These are phyloP conservation scores for Exophiala mesophila DNA, from an alignment of 2,329 filamentous ascomycete species.

Conservation along the genomic window DNA sequence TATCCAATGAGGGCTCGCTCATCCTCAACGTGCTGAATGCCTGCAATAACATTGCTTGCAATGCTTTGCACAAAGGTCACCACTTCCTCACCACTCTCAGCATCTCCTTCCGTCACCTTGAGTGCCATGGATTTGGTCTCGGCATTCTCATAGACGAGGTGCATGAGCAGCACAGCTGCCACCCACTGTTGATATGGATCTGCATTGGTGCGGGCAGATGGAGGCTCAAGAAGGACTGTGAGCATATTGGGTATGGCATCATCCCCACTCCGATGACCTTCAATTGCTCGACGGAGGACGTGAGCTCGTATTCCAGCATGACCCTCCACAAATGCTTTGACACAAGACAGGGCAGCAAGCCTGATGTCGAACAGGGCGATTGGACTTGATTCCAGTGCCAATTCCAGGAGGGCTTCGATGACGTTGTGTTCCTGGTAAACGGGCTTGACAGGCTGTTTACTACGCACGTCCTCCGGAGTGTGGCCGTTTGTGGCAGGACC, in stretches of 20 bases:
- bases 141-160: conserved; percentile 74
- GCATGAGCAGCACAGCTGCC: conserved; percentile 78
- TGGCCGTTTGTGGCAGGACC: conserved; percentile 33
- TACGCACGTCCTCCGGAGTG: conserved; percentile 9
- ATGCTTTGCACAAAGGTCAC: conserved; percentile 89
- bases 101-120: conserved; percentile 81
- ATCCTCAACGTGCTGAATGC: conserved; percentile 71
- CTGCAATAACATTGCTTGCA: conserved; percentile 76
- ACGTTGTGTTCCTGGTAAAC: conserved; percentile 55
- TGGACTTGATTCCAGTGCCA: conserved; percentile 66
- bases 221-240: conserved; percentile 69
- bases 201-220: conserved; percentile 54
- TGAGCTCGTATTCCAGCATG: conserved; percentile 78
- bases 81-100: conserved; percentile 84
- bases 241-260: conserved; percentile 86
- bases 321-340: conserved; percentile 85
- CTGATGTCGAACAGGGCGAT: conserved; percentile 71
- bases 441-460: conserved; percentile 3
- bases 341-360: conserved; percentile 78
- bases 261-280: conserved; percentile 70
- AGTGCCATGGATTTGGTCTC: conserved; percentile 76
- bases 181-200: conserved; percentile 92
- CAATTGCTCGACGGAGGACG: conserved; percentile 82
- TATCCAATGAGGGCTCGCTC: conserved; percentile 77
- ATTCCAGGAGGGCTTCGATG: conserved; percentile 84